Evolutionary conservation across 768 basidiomycete genomes (phyloP).

Genomic region (Trametes villosa): DNA sequence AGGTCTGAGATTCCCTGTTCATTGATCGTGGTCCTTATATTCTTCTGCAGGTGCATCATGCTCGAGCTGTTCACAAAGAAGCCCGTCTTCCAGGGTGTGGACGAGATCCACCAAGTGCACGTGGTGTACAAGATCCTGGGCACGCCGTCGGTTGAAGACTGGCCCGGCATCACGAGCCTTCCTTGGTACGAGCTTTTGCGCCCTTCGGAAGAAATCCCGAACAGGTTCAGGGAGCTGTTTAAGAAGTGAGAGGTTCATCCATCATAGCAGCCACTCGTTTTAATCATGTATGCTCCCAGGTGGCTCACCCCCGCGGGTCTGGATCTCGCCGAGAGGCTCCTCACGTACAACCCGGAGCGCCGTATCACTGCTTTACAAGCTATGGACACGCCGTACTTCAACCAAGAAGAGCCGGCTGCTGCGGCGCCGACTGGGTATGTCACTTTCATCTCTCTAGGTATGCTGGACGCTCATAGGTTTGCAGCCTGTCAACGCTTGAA

Average conservation of each 20-base stretch:
- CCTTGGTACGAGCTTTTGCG: constrained; percentile 99
- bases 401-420: constrained; percentile 72
- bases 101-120: constrained; percentile 97
- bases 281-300: constrained; percentile 42
- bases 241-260: constrained; percentile 58
- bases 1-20: constrained; percentile 28
- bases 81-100: constrained; percentile 96
- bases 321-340: constrained; percentile 82
- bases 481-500: constrained; percentile 75
- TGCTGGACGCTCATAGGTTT: background rate
- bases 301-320: constrained; percentile 87
- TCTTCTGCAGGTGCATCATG: constrained; percentile 84
- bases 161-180: constrained; percentile 80
- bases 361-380: constrained; percentile 83
- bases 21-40: background rate
- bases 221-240: constrained; percentile 84
- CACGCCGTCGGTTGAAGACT: constrained; percentile 80
- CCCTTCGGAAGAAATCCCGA: constrained; percentile 74
- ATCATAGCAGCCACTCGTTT: too few species aligned
- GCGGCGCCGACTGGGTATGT: constrained; percentile 80
- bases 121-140: constrained; percentile 91
- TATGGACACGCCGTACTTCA: constrained; percentile 84
- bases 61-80: constrained; percentile 95
- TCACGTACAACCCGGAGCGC: constrained; percentile 79
- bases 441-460: background rate